Evolutionary conservation across 257 asterid species (phyloP).

Genomic region (Nicotiana paniculata): DNA sequence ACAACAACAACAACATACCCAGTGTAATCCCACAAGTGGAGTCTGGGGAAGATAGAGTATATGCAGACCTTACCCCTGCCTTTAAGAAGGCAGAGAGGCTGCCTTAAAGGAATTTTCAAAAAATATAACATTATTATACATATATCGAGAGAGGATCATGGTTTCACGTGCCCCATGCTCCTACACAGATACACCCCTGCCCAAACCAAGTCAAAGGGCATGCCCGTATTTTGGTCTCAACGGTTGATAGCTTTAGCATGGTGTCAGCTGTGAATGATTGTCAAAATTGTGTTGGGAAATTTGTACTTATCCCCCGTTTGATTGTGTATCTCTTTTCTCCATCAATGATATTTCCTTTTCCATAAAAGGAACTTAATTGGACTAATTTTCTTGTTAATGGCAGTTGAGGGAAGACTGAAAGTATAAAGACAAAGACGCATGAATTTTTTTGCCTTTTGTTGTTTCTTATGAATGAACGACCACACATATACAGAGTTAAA

Average conservation of each 20-base stretch:
- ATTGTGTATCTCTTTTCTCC: not conserved
- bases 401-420: not conserved
- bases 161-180: too few species aligned
- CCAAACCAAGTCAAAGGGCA: not conserved
- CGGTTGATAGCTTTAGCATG: not conserved
- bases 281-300: not conserved
- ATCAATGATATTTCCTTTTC: not conserved
- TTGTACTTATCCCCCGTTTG: not conserved
- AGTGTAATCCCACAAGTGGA: too few species aligned
- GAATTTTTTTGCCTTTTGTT: not conserved
- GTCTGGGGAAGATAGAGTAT: too few species aligned
- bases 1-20: too few species aligned
- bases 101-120: too few species aligned
- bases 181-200: too few species aligned
- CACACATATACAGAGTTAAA: not conserved
- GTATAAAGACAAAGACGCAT: not conserved
- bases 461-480: not conserved
- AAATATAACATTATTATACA: too few species aligned
- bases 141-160: too few species aligned
- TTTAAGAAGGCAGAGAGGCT: too few species aligned
- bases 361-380: not conserved
- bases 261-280: not conserved
- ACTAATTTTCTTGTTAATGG: not conserved
- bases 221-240: not conserved
- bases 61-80: too few species aligned